Conservation (phyloP, 352 stramenopile genomes). For the Thalassiosira sp. region DNA sequence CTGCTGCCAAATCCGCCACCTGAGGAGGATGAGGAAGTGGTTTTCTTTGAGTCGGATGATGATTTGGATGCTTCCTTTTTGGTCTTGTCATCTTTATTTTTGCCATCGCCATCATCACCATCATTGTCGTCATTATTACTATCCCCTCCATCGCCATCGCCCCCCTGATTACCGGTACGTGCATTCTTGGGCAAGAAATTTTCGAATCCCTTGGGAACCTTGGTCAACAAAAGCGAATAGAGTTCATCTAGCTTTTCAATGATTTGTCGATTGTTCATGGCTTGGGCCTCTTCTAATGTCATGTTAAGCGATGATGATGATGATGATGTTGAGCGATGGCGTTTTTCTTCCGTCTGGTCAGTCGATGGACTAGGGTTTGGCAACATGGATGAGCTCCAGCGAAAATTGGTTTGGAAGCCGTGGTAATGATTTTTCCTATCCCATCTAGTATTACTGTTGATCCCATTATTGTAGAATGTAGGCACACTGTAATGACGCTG, state of each 20-base stretch:
- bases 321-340: neutral
- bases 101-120: constrained; percentile 30
- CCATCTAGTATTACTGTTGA: neutral
- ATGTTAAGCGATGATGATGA: neutral
- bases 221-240: constrained; percentile 16
- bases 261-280: constrained; percentile 1
- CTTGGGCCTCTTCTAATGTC: neutral
- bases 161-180: constrained; percentile 14
- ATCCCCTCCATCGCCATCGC: neutral
- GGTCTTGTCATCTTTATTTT: constrained; percentile 31
- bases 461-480: too few species aligned
- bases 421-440: constrained; percentile 1
- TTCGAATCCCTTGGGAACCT: constrained; percentile 70
- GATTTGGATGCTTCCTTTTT: constrained; percentile 9
- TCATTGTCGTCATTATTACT: neutral
- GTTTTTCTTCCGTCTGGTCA: neutral
- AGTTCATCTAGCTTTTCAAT: constrained; percentile 20
- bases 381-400: neutral
- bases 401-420: neutral
- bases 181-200: constrained; percentile 77
- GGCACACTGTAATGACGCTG: too few species aligned
- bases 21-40: too few species aligned
- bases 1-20: neutral
- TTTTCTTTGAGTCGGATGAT: constrained; percentile 16
- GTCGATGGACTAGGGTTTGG: neutral